Evolutionary conservation across 225 moss, liverwort and hornwort genomes (phyloP), one percentile per base, ranked within the genome.

Genomic region (Sphagnum contortum): DNA sequence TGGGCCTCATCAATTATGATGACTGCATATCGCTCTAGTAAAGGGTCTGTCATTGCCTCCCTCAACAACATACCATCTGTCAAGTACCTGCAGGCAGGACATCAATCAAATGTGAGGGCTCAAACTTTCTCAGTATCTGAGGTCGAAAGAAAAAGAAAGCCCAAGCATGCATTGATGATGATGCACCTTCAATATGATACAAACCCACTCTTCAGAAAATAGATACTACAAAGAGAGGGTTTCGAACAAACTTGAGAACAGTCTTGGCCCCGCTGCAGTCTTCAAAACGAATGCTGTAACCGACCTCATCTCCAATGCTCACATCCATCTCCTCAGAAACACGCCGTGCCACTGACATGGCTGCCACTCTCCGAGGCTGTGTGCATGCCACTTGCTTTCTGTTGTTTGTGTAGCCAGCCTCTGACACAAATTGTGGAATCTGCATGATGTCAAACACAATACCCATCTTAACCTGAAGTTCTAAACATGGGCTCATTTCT

Each of bases 271-370:
- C 93, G 62, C 96, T 98, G 86, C 96, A 98, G 66, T 98, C 96
- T 69, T 98, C 96, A 49, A 98, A 98, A 5, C 96, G 96, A 71
- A 98, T 98, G 73, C 96, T 98, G 62, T 91, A 98, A 60, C 96
- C 96, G 47, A 98, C 96, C 69, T 98, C 96, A 69, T 98, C 96
- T 75, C 96, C 96, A 69, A 98, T 98, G 5, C 85, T 89, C 12
- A 98, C 96, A 64, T 98, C 96, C 93, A 98, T 83, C 74, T 98
- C 96, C 48, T 98, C 96, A 13, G 96, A 90, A 49, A 98, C 96
- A 79, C 96, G 96, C 59, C 96, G 89, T 48, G 96, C 92, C 52
- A 98, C 96, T 12, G 96, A 98, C 96, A 98, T 98, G 44, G 96
- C 96, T 65, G 96, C 96, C 51, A 98, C 96, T 71, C 96, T 85